Evolutionary conservation across 495 filamentous ascomycete genomes (phyloP), one percentile per base, ranked within the genome.

Genomic region (Thozetella sp.): DNA sequence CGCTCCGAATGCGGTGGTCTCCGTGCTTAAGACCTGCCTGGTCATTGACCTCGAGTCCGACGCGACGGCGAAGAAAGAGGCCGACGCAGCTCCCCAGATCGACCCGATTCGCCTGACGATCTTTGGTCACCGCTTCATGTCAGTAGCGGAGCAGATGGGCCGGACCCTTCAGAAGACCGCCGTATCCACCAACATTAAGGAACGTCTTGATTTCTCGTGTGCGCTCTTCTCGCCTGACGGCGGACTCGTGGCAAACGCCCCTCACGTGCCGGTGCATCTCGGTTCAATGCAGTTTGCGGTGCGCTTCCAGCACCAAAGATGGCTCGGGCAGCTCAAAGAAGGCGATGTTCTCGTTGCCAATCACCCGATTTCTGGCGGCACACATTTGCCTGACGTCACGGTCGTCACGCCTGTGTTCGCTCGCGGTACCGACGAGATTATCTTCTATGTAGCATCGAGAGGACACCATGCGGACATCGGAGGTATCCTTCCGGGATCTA

Each of bases 61-160:
- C 25, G 83, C 86, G 53, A 68, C 72, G 25, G 77, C 84, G 48
- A 85, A 88, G 30, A 77, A 75, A 62, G 74, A 67, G 58, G 64
- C 71, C 2, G 61, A 72, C 68, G 58, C 76, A 66, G 60, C 84
- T 78, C 69, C 83, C 72, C 74, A 80, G 58, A 88, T 89, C 1
- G 88, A 93, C 62, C 94, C 95, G 0, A 97, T 99, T 71, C 89
- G 95, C 74, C 84, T 99, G 3, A 95, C 88, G 69, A 96, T 99
- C 59, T 99, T 99, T 65, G 92, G 92, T 1, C 93, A 99, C 70
- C 82, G 95, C 1, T 99, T 99, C 78, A 99, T 99, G 95, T 93
- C 94, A 12, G 97, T 99, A 68, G 95, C 95, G 2, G 95, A 99
- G 74, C 94, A 97, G 71, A 98, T 97, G 94, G 95, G 95, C 3